Evolutionary conservation across 2,329 filamentous ascomycete species (phyloP), one percentile per base, ranked within the genome.

Genomic region (Cercospora beticola): DNA sequence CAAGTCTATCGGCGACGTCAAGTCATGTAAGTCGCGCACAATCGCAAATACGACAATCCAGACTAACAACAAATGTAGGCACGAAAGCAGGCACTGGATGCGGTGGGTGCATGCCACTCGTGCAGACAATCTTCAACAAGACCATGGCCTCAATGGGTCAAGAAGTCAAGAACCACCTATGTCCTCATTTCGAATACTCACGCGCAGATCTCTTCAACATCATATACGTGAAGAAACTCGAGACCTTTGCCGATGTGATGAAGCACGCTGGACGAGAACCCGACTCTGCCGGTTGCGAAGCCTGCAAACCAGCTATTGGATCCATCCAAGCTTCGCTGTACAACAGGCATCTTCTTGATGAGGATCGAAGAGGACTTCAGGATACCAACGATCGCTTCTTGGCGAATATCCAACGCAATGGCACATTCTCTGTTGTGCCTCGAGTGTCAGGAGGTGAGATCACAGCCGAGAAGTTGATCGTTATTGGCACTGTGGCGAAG

Each of bases 81-180:
- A 97, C 93, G 16, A 97, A 97, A 79, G 93, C 93, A 18, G 93
- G 93, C 49, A 97, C 92, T 0, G 93, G 93, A 2, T 97, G 93
- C 76, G 93, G 93, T 73, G 93, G 93, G 7, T 97, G 93, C 78
- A 89, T 97, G 87, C 93, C 93, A 5, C 86, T 97, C 5, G 91
- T 97, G 2, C 92, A 92, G 65, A 90, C 89, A 72, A 96, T 97
- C 77, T 96, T 97, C 86, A 95, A 94, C 84, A 90, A 90, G 78
- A 90, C 92, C 31, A 94, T 97, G 92, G 84, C 88, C 58, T 88
- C 88, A 10, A 91, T 95, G 89, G 93, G 93, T 65, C 88, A 93
- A 70, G 92, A 96, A 78, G 90, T 97, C 66, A 92, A 91, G 75
- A 97, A 97, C 79, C 85, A 96, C 79, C 78, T 97, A 9, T 97